phyloP scores from a whole-genome alignment of 2,329 filamentous ascomycete genomes.

The Xylariaceae sp. region DNA sequence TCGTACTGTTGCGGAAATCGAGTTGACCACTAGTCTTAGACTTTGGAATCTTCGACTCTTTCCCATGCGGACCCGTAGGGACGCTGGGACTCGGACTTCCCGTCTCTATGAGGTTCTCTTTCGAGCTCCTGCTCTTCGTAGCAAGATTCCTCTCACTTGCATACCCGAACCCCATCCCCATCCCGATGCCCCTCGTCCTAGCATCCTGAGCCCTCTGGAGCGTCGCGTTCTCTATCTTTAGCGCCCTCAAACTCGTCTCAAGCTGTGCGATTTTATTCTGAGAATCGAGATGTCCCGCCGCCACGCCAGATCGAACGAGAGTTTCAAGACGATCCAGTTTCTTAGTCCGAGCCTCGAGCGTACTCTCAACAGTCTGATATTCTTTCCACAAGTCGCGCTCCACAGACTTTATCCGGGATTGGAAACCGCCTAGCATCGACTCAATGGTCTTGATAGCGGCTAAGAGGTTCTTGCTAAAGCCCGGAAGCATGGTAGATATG shows the following conservation, averaged over 20 bases:
- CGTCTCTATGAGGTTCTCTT: conserved; percentile 30
- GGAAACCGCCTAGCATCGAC: conserved; percentile 71
- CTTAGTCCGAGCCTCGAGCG: conserved; percentile 74
- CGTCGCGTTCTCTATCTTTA: conserved; percentile 66
- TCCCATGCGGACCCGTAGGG: conserved; percentile 45
- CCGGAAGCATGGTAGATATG: conserved; percentile 77
- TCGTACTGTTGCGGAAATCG: conserved; percentile 21
- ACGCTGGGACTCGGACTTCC: conserved; percentile 52
- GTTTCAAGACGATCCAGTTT: conserved; percentile 84
- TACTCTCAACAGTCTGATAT: conserved; percentile 80
- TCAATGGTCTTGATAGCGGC: conserved; percentile 86
- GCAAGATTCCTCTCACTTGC: conserved; percentile 32
- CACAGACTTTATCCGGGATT: conserved; percentile 73
- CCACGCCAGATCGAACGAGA: conserved; percentile 64
- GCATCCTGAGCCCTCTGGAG: conserved; percentile 62
- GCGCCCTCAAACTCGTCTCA: conserved; percentile 57
- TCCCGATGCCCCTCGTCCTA: conserved; percentile 38
- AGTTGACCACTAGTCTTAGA: conserved; percentile 29
- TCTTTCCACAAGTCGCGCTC: conserved; percentile 89
- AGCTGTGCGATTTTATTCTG: conserved; percentile 48
- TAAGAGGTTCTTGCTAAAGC: conserved; percentile 86
- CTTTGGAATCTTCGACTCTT: conserved; percentile 32
- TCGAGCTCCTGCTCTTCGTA: conserved; percentile 37
- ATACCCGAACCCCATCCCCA: conserved; percentile 10
- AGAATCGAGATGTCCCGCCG: conserved; percentile 43